Conservation (phyloP, 2,329 filamentous ascomycete genomes). For the Ophiocordyceps polyrhachis-furcata region DNA sequence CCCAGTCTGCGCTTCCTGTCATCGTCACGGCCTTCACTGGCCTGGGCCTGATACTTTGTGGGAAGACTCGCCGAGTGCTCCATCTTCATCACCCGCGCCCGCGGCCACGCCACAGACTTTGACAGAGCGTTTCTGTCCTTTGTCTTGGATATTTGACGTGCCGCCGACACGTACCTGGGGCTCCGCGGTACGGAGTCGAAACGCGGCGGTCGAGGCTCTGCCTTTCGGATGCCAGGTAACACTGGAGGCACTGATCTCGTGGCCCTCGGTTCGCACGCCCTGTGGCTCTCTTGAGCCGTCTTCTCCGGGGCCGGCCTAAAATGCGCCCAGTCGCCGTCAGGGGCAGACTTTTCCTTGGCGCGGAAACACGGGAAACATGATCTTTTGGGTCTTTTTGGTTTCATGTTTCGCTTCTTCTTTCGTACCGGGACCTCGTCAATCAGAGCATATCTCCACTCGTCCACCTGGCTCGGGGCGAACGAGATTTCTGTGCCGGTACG, state of each 20-base stretch:
- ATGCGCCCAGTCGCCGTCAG: slow-evolving; percentile 8
- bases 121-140: background rate
- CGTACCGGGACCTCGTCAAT: slow-evolving; percentile 11
- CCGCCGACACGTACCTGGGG: slow-evolving; percentile 1
- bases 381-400: slow-evolving; percentile 4
- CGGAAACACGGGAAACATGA: slow-evolving; percentile 14
- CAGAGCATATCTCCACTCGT: slow-evolving; percentile 16
- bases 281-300: background rate
- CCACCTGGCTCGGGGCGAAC: slow-evolving; percentile 12
- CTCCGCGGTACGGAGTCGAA: slow-evolving; percentile 1
- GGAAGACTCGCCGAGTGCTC: background rate
- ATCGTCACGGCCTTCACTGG: background rate
- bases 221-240: slow-evolving; percentile 1
- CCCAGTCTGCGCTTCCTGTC: background rate
- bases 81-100: background rate
- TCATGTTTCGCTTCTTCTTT: slow-evolving; percentile 5
- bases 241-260: background rate
- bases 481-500: slow-evolving; percentile 14
- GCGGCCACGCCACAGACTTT: background rate
- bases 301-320: slow-evolving; percentile 4
- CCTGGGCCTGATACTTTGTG: background rate
- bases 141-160: background rate
- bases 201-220: background rate
- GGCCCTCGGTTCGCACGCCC: background rate
- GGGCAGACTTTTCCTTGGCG: slow-evolving; percentile 6